Conservation (phyloP, 257 asterid genomes). For the Nicotiana knightiana region DNA sequence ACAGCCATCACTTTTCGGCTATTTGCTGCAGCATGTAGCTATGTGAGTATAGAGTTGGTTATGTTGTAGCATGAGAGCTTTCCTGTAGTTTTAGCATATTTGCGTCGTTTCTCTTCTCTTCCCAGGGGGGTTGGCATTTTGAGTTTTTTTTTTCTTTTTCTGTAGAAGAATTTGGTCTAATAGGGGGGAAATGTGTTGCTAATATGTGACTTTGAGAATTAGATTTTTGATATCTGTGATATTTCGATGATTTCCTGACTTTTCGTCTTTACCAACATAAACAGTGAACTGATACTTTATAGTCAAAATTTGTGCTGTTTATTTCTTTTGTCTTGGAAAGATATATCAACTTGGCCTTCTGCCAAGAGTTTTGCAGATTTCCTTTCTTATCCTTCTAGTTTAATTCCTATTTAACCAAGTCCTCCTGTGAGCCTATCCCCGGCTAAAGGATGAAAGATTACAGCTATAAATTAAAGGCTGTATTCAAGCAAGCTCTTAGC, state of each 20-base stretch:
- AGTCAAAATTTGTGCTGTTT: not conserved
- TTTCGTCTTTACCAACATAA: not conserved
- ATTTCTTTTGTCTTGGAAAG: not conserved
- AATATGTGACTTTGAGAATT: not conserved
- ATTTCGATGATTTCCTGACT: not conserved
- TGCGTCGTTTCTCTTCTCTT: not conserved
- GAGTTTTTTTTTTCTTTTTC: not conserved
- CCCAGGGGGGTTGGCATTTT: not conserved
- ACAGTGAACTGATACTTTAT: not conserved
- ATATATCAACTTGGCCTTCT: not conserved
- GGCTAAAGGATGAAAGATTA: no score
- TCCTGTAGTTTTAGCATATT: not conserved
- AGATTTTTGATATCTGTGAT: not conserved
- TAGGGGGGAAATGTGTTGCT: not conserved
- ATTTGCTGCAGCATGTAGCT: not conserved
- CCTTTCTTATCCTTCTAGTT: not conserved
- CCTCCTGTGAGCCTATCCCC: not conserved
- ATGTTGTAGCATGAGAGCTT: not conserved
- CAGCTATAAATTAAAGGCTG: not conserved
- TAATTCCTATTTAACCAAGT: not conserved
- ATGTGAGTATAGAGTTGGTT: not conserved
- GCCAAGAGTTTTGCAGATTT: not conserved
- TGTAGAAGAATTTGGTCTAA: not conserved
- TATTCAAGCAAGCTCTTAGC: not conserved
- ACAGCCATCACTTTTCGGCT: not conserved